phyloP scores from a whole-genome alignment of 805 yeast genomes.

The Zygoascus flipseniorum region DNA sequence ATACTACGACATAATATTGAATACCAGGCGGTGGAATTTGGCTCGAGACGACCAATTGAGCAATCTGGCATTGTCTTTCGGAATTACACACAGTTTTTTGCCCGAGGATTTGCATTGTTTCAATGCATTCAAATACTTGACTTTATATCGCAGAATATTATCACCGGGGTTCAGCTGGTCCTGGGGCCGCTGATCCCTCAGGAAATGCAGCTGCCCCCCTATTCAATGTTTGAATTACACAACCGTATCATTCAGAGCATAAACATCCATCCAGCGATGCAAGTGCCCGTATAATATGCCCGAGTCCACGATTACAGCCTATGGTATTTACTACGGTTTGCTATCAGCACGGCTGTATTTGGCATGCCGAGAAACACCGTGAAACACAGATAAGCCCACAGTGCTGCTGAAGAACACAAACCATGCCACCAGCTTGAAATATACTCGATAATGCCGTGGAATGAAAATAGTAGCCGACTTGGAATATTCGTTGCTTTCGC shows the following conservation, averaged over 20 bases:
- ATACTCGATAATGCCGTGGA: not conserved
- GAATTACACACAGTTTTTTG: constrained; percentile 12
- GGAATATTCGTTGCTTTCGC: too few relatives aligned
- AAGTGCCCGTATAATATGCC: not conserved
- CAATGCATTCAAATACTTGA: constrained; percentile 1
- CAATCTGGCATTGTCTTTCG: constrained; percentile 15
- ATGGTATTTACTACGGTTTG: not conserved
- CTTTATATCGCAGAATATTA: not conserved
- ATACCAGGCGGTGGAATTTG: constrained; percentile 5
- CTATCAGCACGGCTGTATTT: not conserved
- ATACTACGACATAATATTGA: constrained; percentile 10
- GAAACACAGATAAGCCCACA: not conserved
- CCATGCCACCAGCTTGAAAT: not conserved
- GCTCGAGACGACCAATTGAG: constrained; percentile 6
- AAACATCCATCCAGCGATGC: too few relatives aligned
- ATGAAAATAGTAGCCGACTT: too few relatives aligned
- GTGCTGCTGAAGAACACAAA: not conserved
- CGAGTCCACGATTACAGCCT: not conserved
- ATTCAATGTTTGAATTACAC: not conserved
- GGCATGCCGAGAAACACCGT: not conserved
- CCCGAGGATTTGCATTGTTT: constrained; percentile 9
- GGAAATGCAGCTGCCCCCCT: too few relatives aligned
- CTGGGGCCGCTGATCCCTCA: not conserved
- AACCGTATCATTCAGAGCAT: not conserved
- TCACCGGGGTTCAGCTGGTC: not conserved